Evolutionary conservation across 1,284 basidiomycete genomes (phyloP).

Genomic region (Tremellales sp.): DNA sequence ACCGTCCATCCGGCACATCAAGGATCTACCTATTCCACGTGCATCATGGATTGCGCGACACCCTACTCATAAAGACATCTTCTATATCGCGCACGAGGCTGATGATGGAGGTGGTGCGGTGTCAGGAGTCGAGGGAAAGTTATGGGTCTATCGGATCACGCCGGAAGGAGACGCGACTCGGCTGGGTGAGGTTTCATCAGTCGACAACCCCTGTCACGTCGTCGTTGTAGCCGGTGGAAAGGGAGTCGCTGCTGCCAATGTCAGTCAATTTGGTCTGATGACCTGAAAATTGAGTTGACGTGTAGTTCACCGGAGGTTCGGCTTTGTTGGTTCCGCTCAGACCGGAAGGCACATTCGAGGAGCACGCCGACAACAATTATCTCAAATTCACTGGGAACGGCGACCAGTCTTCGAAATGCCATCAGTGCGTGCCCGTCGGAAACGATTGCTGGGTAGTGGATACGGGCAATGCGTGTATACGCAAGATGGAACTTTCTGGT

Average conservation of each 20-base stretch:
- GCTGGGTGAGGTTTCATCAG: background rate
- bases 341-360: background rate
- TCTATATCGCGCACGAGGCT: background rate
- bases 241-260: background rate
- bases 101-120: background rate
- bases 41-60: background rate
- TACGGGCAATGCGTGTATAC: background rate
- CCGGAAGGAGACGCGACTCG: background rate
- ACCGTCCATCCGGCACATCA: background rate
- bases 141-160: background rate
- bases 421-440: background rate
- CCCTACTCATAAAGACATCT: background rate
- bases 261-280: too few relatives aligned
- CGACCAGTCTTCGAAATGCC: background rate
- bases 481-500: background rate
- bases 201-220: background rate
- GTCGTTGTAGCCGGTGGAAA: background rate
- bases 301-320: background rate
- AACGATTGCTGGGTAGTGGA: background rate
- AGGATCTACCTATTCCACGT: background rate
- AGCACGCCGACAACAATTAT: background rate
- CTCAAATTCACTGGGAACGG: background rate
- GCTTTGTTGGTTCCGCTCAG: background rate
- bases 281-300: background rate
- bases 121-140: background rate